A percentile compares a stretch with the other conserved stretches of the same genome.
Evolutionary conservation across 345 rosid genomes (phyloP).

Genomic region (Bruguiera sexangula): DNA sequence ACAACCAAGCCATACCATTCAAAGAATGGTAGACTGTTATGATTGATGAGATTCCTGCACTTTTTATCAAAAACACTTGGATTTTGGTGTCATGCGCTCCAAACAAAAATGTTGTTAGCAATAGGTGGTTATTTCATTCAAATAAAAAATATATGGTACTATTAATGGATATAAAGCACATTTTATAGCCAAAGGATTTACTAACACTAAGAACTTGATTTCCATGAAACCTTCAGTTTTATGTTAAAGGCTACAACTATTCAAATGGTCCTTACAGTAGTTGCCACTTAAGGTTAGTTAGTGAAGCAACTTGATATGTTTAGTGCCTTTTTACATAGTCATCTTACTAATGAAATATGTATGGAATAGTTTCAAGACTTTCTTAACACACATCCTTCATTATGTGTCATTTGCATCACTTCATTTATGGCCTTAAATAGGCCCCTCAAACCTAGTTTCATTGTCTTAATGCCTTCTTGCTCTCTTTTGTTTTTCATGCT

Average conservation of each 20-base stretch:
- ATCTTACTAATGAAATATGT: neutral
- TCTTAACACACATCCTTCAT: too few relatives aligned
- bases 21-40: neutral
- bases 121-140: neutral
- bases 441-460: neutral
- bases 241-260: neutral
- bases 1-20: neutral
- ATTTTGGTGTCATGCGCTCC: neutral
- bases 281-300: neutral
- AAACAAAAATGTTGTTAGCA: neutral
- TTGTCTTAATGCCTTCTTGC: neutral
- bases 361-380: neutral
- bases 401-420: neutral
- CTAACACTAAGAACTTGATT: neutral
- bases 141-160: neutral
- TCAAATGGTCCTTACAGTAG: neutral
- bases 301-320: neutral
- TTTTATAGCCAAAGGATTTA: neutral
- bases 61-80: neutral
- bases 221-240: neutral
- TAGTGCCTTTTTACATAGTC: neutral
- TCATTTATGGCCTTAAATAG: neutral
- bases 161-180: neutral
- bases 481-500: neutral
- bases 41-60: neutral